Percentiles rank a stretch among this genome's conserved stretches.
Conservation (phyloP, 768 basidiomycete species). For the Lanmaoa pseudosensibilis region DNA sequence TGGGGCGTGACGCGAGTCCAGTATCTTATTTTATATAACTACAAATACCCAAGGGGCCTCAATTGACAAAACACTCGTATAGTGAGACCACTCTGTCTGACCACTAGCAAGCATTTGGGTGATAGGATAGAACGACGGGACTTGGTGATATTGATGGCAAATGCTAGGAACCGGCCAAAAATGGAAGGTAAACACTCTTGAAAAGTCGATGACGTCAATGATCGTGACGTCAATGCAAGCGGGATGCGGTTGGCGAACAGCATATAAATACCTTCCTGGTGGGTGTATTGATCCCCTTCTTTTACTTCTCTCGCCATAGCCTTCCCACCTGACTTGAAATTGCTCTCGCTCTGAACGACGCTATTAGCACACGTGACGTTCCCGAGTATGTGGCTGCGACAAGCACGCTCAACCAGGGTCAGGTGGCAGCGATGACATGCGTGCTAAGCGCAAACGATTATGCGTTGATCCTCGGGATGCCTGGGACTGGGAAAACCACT, state of each 20-base stretch:
- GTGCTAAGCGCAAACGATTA: constrained; percentile 85
- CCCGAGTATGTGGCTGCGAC: constrained; percentile 35
- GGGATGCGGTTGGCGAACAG: neutral
- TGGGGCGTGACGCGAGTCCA: neutral
- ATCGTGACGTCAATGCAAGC: neutral
- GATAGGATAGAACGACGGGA: neutral
- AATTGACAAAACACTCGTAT: neutral
- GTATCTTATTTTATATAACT: neutral
- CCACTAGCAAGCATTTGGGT: neutral
- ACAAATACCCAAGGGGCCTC: neutral
- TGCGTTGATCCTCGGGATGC: constrained; percentile 93
- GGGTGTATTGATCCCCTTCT: too few relatives aligned
- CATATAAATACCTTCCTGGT: neutral
- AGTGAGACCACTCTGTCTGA: neutral
- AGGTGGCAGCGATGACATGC: constrained; percentile 67
- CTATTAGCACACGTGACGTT: constrained; percentile 7
- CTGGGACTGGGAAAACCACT: constrained; percentile 97
- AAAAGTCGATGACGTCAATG: neutral
- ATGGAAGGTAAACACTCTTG: neutral
- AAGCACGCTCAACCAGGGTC: constrained; percentile 63
- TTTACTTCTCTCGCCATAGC: neutral
- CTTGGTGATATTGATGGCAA: neutral
- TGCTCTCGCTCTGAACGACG: neutral
- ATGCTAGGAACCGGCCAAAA: neutral
- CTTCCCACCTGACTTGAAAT: neutral